phyloP scores from a whole-genome alignment of 2,329 filamentous ascomycete species.

The Apiospora pterosperma region DNA sequence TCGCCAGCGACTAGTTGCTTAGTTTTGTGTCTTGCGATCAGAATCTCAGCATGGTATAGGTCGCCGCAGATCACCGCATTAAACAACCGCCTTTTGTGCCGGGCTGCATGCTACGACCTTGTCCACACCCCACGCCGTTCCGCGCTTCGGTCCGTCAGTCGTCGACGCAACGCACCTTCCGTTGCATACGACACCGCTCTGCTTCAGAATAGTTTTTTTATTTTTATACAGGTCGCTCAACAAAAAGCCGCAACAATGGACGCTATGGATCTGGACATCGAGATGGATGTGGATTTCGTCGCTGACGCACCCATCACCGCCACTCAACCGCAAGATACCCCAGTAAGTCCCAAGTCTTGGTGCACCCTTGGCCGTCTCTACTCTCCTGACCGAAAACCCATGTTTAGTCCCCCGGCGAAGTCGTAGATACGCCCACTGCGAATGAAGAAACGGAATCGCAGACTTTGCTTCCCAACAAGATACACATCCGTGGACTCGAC shows the following conservation, averaged over 20 bases:
- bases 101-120: background rate
- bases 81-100: background rate
- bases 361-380: background rate
- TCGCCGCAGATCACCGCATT: background rate
- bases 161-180: background rate
- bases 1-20: background rate
- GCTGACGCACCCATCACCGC: slow-evolving; percentile 35
- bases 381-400: background rate
- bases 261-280: slow-evolving; percentile 66
- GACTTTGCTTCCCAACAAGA: slow-evolving; percentile 52
- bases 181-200: background rate
- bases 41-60: background rate
- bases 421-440: slow-evolving; percentile 28
- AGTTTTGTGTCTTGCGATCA: background rate
- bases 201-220: background rate
- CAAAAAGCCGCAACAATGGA: slow-evolving; percentile 23
- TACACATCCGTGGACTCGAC: slow-evolving; percentile 84
- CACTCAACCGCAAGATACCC: slow-evolving; percentile 26
- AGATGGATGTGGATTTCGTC: slow-evolving; percentile 64
- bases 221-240: background rate
- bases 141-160: background rate
- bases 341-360: slow-evolving; percentile 18
- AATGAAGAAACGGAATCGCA: slow-evolving; percentile 21
- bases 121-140: background rate
- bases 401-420: slow-evolving; percentile 33